Evolutionary conservation across 2,329 filamentous ascomycete species (phyloP).

Genomic region (Fusarium sp.): DNA sequence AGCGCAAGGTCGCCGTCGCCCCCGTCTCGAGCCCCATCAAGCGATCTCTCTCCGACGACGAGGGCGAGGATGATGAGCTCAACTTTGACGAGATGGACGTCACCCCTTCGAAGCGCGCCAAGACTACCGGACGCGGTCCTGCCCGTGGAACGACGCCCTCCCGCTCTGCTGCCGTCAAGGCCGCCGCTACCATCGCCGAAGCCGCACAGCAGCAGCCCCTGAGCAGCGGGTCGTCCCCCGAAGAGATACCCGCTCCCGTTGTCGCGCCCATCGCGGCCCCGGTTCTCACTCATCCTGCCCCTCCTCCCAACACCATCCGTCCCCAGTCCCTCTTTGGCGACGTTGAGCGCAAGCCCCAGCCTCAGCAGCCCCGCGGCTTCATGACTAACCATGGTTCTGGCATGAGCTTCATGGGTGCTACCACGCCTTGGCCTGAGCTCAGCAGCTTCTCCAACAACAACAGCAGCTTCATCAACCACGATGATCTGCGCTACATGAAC

Average conservation of each 20-base stretch:
- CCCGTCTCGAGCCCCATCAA: conserved; percentile 40
- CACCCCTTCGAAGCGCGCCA: conserved; percentile 53
- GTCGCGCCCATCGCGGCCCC: background rate
- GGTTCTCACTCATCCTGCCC: background rate
- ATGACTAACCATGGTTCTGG: background rate
- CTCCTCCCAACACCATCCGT: conserved; percentile 2
- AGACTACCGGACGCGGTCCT: conserved; percentile 35
- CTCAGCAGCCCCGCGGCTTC: background rate
- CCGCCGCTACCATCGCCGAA: conserved; percentile 50
- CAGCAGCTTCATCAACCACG: background rate
- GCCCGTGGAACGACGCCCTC: conserved; percentile 43
- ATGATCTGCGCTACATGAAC: conserved; percentile 28
- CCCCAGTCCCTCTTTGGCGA: conserved; percentile 38
- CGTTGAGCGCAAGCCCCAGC: conserved; percentile 32
- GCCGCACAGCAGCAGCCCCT: conserved; percentile 44
- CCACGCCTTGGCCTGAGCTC: background rate
- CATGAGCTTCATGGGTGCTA: conserved; percentile 8
- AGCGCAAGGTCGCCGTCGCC: conserved; percentile 36
- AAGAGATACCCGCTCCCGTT: conserved; percentile 25
- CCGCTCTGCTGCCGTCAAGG: conserved; percentile 49
- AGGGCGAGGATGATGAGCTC: conserved; percentile 45
- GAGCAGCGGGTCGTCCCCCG: conserved; percentile 45
- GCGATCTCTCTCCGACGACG: conserved; percentile 42
- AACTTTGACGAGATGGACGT: conserved; percentile 50
- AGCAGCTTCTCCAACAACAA: background rate